Conservation (phyloP, 208 protist genomes). For the Wallacemonas collosoma region DNA sequence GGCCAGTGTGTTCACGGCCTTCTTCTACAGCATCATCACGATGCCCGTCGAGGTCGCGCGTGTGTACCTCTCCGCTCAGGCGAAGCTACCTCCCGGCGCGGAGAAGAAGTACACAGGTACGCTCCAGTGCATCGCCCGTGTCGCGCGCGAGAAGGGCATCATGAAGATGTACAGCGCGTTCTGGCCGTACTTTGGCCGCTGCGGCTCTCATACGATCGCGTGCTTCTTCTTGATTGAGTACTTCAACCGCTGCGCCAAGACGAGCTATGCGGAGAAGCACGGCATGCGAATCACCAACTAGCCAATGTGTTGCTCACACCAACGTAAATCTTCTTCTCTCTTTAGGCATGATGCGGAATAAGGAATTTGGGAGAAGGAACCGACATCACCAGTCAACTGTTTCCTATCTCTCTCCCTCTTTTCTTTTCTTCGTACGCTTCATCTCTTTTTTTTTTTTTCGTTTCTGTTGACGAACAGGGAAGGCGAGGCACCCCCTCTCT, state of each 20-base stretch:
- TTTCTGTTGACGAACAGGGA: not conserved
- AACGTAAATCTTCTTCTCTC: no score
- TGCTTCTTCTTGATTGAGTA: conserved; percentile 93
- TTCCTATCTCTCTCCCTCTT: not conserved
- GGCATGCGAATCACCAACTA: conserved; percentile 12
- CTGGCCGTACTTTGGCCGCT: conserved; percentile 89
- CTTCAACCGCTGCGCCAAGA: conserved; percentile 41
- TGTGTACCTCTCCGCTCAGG: conserved; percentile 89
- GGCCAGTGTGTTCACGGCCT: conserved; percentile 75
- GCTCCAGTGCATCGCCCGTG: conserved; percentile 76
- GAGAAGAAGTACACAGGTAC: conserved; percentile 73
- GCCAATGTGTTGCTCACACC: not conserved
- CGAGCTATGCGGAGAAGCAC: conserved; percentile 21
- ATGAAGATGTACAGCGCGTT: conserved; percentile 85
- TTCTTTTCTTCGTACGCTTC: conserved; percentile 11
- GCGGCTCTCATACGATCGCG: conserved; percentile 84
- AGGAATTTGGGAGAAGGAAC: no score
- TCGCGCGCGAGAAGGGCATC: conserved; percentile 78
- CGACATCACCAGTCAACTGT: not conserved
- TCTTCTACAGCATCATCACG: conserved; percentile 86
- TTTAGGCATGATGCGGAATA: no score
- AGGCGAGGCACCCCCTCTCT: no score
- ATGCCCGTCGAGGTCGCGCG: conserved; percentile 92
- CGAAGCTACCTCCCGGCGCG: conserved; percentile 49
- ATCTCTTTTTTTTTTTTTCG: conserved; percentile 24